Evolutionary conservation across 352 stramenopile genomes (phyloP).

Genomic region (Phytophthora agathidicida): DNA sequence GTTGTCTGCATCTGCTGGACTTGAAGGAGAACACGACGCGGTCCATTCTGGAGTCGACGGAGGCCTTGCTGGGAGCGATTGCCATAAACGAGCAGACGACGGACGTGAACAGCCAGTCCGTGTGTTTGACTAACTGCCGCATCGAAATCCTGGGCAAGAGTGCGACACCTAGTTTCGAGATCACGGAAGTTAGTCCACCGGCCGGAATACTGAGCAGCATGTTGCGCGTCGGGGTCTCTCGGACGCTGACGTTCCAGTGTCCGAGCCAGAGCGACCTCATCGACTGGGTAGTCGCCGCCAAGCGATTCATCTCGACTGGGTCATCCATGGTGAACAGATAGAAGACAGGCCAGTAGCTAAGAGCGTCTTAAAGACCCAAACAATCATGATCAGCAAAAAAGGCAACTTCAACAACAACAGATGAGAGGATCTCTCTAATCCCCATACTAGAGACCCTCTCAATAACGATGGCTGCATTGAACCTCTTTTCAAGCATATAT

Average conservation of each 20-base stretch:
- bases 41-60: constrained; percentile 57
- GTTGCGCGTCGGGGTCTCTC: constrained; percentile 64
- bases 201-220: constrained; percentile 69
- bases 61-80: constrained; percentile 67
- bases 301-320: constrained; percentile 65
- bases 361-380: constrained; percentile 1
- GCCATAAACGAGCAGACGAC: constrained; percentile 51
- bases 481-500: too few relatives aligned
- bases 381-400: neutral
- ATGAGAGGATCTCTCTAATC: too few relatives aligned
- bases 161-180: constrained; percentile 68
- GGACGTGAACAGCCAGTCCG: constrained; percentile 55
- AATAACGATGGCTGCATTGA: too few relatives aligned
- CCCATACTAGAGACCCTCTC: too few relatives aligned
- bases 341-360: constrained; percentile 1
- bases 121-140: constrained; percentile 69
- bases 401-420: constrained; percentile 13
- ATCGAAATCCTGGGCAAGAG: constrained; percentile 82
- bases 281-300: constrained; percentile 82
- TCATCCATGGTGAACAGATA: constrained; percentile 52
- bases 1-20: constrained; percentile 75
- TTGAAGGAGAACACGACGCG: constrained; percentile 69
- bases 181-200: constrained; percentile 62
- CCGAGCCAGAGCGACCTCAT: constrained; percentile 77
- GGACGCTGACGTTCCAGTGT: constrained; percentile 85